Evolutionary conservation across 768 basidiomycete genomes (phyloP).

Genomic region (Strobilomyces confusus): DNA sequence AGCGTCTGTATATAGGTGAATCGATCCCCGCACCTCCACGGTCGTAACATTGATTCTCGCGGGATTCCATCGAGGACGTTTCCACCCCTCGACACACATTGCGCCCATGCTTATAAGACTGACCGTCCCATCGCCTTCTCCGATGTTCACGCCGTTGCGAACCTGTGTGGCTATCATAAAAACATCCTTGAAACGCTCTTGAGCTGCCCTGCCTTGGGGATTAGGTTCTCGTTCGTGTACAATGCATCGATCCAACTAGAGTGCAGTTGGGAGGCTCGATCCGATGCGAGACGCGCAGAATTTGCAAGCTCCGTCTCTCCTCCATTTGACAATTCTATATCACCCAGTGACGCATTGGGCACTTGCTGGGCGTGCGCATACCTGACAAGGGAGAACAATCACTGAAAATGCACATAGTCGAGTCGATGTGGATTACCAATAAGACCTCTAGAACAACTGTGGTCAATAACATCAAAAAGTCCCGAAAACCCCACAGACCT

Average conservation of each 20-base stretch:
- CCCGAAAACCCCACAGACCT: slow-evolving; percentile 46
- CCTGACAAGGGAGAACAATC: slow-evolving; percentile 33
- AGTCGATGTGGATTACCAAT: slow-evolving; percentile 53
- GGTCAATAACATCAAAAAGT: background rate
- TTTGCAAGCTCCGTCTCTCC: slow-evolving; percentile 39
- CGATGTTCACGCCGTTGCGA: slow-evolving; percentile 83
- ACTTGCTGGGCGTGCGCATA: slow-evolving; percentile 71
- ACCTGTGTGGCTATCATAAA: slow-evolving; percentile 36
- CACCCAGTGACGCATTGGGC: slow-evolving; percentile 53
- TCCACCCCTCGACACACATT: slow-evolving; percentile 99
- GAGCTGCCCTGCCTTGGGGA: slow-evolving; percentile 46
- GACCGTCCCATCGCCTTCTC: slow-evolving; percentile 95
- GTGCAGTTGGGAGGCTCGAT: slow-evolving; percentile 47
- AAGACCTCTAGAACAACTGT: slow-evolving; percentile 59
- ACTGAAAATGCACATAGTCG: background rate
- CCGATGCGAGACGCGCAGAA: slow-evolving; percentile 43
- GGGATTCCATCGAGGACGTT: slow-evolving; percentile 85
- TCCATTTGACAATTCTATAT: slow-evolving; percentile 45
- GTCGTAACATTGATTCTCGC: slow-evolving; percentile 82
- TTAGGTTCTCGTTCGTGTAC: slow-evolving; percentile 59
- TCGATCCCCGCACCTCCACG: slow-evolving; percentile 59
- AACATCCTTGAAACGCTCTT: background rate
- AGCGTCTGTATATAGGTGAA: background rate
- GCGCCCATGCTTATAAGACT: slow-evolving; percentile 79
- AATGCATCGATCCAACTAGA: slow-evolving; percentile 83